A percentile compares a stretch with the other conserved stretches of the same genome.
These are phyloP conservation scores for Adiantum capillusveneris DNA, from an alignment of 75 land plant species.

Conservation along the genomic window DNA sequence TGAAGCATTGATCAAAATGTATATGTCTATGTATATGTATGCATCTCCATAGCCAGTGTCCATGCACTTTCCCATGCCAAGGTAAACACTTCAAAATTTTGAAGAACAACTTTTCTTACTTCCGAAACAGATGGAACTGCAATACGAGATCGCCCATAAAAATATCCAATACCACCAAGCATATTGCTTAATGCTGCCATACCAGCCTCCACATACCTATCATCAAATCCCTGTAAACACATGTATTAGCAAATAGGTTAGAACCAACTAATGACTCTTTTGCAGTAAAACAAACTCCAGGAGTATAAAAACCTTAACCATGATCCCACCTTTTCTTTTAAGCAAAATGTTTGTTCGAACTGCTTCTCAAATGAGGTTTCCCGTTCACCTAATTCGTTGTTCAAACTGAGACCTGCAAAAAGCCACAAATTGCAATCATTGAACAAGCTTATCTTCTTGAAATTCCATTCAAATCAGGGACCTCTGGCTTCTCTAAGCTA, in stretches of 20 bases:
- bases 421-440: background rate
- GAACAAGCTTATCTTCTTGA: background rate
- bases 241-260: background rate
- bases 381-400: slow-evolving; percentile 34
- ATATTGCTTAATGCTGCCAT: slow-evolving; percentile 85
- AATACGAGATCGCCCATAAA: slow-evolving; percentile 85
- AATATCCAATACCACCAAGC: slow-evolving; percentile 93
- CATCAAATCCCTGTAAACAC: slow-evolving; percentile 28
- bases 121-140: slow-evolving; percentile 47
- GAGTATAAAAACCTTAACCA: background rate
- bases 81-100: too few relatives aligned
- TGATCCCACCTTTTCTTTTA: slow-evolving; percentile 48
- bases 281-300: too few relatives aligned
- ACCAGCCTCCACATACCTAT: slow-evolving; percentile 41
- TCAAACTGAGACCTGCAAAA: slow-evolving; percentile 44
- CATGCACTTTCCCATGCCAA: too few relatives aligned
- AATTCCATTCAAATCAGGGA: too few relatives aligned
- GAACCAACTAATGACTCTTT: background rate
- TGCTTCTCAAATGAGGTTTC: slow-evolving; percentile 65
- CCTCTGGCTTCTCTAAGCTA: too few relatives aligned
- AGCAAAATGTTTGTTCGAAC: slow-evolving; percentile 43
- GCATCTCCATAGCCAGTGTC: too few relatives aligned
- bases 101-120: slow-evolving; percentile 67
- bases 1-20: too few relatives aligned
- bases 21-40: too few relatives aligned